Evolutionary conservation across 176 grass and related monocot species (phyloP), one percentile per base, ranked within the genome.

Genomic region (Lolium rigidum): DNA sequence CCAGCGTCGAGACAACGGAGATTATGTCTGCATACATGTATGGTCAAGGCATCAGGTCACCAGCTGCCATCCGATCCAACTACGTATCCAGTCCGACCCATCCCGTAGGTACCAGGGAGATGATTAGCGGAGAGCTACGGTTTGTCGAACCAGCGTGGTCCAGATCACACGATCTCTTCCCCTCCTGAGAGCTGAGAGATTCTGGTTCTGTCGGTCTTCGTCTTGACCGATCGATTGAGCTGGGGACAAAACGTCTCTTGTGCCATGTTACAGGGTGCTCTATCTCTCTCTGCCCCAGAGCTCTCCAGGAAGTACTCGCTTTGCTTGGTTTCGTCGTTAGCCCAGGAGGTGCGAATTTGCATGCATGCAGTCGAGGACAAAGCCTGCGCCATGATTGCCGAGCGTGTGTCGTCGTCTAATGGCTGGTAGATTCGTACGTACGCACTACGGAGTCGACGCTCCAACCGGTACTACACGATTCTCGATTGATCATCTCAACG

Each of bases 361-460:
- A 58, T 58, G 55, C 11, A 67, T 68, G 63, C 74, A 77, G 26
- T 9, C 14, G 20, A 0, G 47, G 20, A 82, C 52, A 61, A 77
- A 17, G 17, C 8, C 18, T 4, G 70, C 28, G 65, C 9, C 80
- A 83, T 90, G 84, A 79, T 90, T 79, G 74, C 38, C 80, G 17
- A 68, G 79, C 80, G 6, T 48, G 0, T 16, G 87, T 70, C 80
- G 39, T 56, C 67, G 70, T 74, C 70, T 50, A 74, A 15, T 25
- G 70, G 22, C 71, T 26, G 70, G 70, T 74, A 49, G n/a, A 50
- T 74, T 74, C 44, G 44, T 74, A 49, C 70, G 41, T 47, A 15
- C 12, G 10, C 14, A 52, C 12, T 25, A 7, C 41, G 31, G 31
- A 11, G 21, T 62, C 10, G 22, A 64, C 61, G 2, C 18, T 43